Percentiles rank a stretch among this genome's conserved stretches.
Evolutionary conservation across 164 flowering plant genomes (phyloP).

Genomic region (Warburgia ugandensis): DNA sequence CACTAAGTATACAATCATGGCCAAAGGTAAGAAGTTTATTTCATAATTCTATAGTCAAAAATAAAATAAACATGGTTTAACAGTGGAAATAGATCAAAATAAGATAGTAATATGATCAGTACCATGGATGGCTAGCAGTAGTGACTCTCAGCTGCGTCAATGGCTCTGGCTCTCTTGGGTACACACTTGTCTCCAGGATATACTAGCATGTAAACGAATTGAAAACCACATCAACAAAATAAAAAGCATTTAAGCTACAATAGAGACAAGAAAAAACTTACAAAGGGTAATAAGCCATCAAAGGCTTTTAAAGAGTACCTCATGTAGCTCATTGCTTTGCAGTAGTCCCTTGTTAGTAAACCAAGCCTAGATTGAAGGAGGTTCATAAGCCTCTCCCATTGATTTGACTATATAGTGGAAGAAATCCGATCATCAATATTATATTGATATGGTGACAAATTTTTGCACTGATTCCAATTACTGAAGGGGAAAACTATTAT

Average conservation of each 20-base stretch:
- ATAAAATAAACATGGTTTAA: too few relatives aligned
- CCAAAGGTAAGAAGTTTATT: too few relatives aligned
- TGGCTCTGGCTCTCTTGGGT: slow-evolving; percentile 17
- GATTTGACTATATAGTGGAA: too few relatives aligned
- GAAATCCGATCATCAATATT: too few relatives aligned
- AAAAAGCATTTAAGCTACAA: background rate
- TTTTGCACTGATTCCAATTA: too few relatives aligned
- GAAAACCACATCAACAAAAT: background rate
- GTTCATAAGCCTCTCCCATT: slow-evolving; percentile 2
- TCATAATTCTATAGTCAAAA: too few relatives aligned
- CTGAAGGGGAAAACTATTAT: too few relatives aligned
- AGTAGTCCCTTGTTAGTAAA: background rate
- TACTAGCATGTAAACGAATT: slow-evolving; percentile 13
- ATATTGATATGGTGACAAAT: too few relatives aligned
- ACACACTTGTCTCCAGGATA: slow-evolving; percentile 22
- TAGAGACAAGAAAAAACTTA: background rate
- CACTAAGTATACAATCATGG: too few relatives aligned
- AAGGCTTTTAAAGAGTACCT: slow-evolving; percentile 1
- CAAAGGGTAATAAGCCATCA: background rate
- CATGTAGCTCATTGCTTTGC: slow-evolving; percentile 2
- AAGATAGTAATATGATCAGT: too few relatives aligned
- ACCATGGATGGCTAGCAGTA: slow-evolving; percentile 9
- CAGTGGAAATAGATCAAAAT: too few relatives aligned
- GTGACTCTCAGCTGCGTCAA: slow-evolving; percentile 15
- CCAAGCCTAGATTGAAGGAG: background rate